Evolutionary conservation across 1,284 basidiomycete genomes (phyloP), one percentile per base, ranked within the genome.

Genomic region (Rugosomyces carneus): DNA sequence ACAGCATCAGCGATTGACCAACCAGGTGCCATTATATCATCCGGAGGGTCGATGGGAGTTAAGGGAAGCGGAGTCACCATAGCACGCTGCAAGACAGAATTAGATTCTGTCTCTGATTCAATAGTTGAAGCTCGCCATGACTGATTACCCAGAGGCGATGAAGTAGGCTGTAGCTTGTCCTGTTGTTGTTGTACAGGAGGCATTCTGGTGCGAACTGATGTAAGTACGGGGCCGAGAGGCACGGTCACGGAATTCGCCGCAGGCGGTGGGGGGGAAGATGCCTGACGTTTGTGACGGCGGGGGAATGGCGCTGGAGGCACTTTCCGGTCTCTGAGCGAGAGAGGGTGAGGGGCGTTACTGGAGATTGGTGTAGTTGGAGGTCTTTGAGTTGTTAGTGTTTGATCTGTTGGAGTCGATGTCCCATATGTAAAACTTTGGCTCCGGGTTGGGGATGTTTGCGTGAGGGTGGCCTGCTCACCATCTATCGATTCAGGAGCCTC

Each of bases 41-140:
- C 23, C 5, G 16, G 24, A 36, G 15, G 27, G 26, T 35, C 52
- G 23, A 61, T 44, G 5, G 68, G 66, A 40, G 64, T 66, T 18
- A 57, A 47, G 13, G 68, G 68, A 27, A 69, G 57, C 6, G 65
- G 65, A 0, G 64, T 65, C 5, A 57, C 60, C 21, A 66, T 41
- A 5, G 65, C 64, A 19, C 55, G 58, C 47, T 62, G 61, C 29
- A 60, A 50, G 20, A 58, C 47, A 31, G 51, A 44, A 32, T 38
- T 44, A 13, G 52, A 38, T 24, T 50, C 44, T 2, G 44, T 11
- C 31, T 43, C 50, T 39, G 40, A 16, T n/a, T 45, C 41, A 27
- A 44, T 39, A 13, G 40, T 48, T 8, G 36, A 34, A 8, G 40
- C 27, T 13, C 39, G 43, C 52, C 53, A 52, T 3, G 49, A 37